Conservation (phyloP, 192 early-diverging fungal species). For the Endogone sp. region DNA sequence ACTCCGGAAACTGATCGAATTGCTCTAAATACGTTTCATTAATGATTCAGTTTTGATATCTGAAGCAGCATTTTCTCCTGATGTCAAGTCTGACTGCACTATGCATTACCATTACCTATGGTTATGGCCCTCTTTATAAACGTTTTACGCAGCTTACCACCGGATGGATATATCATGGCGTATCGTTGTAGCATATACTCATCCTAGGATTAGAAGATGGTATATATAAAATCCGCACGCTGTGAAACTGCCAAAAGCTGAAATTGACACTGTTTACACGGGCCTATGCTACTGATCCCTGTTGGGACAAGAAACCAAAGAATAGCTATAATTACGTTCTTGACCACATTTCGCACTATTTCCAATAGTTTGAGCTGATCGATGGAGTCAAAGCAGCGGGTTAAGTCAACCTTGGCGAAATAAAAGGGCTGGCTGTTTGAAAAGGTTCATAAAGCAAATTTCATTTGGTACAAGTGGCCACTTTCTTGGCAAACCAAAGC, state of each 20-base stretch:
- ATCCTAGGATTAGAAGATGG: conserved; percentile 37
- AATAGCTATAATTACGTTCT: conserved; percentile 35
- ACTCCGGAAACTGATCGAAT: conserved; percentile 31
- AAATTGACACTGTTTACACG: no score
- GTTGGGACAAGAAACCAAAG: no score
- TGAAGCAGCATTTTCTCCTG: not conserved
- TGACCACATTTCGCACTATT: conserved; percentile 42
- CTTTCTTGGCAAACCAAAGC: no score
- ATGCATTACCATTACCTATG: not conserved
- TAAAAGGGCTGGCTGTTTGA: conserved; percentile 41
- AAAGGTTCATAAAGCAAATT: not conserved
- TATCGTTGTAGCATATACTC: conserved; percentile 72
- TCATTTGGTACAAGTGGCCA: no score
- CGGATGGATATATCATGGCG: conserved; percentile 39
- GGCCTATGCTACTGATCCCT: no score
- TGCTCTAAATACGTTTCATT: conserved; percentile 25
- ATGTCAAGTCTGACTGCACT: not conserved
- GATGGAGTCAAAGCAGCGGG: conserved; percentile 78
- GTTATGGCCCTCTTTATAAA: conserved; percentile 24
- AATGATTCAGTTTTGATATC: not conserved
- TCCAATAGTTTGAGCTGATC: conserved; percentile 62
- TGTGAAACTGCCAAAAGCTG: no score
- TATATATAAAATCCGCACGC: no score
- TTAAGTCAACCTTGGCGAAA: conserved; percentile 84
- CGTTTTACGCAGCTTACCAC: conserved; percentile 19